Percentiles rank a stretch among this genome's conserved stretches.
These are phyloP conservation scores for Calonectria leucothoes DNA, from an alignment of 2,329 filamentous ascomycete species.

Conservation along the genomic window DNA sequence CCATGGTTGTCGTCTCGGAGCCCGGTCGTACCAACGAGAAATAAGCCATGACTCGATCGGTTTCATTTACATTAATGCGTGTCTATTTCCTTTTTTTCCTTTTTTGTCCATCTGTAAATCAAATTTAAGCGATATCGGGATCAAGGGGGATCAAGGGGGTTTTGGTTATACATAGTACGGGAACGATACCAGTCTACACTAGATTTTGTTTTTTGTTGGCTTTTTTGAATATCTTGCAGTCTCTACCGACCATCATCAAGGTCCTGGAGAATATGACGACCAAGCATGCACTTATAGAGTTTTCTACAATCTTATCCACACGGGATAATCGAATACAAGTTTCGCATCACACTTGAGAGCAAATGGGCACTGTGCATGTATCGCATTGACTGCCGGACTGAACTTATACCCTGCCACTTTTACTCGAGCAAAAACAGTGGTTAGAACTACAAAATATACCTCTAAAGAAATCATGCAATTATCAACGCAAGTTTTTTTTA, in stretches of 20 bases:
- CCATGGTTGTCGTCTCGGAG: background rate
- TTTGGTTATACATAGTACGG: background rate
- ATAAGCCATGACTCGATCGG: background rate
- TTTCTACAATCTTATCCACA: background rate
- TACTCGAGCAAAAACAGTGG: no score
- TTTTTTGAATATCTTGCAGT: background rate
- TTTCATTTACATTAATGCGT: background rate
- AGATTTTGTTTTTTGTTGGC: background rate
- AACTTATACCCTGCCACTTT: no score
- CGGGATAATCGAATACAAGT: background rate
- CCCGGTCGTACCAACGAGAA: background rate
- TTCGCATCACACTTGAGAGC: no score
- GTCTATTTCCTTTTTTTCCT: background rate
- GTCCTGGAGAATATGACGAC: background rate
- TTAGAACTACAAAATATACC: no score
- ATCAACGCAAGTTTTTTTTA: no score
- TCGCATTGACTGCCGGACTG: no score
- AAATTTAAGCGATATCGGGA: background rate
- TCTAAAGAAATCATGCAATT: no score
- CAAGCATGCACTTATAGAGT: background rate
- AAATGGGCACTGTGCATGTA: no score
- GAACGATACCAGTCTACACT: background rate
- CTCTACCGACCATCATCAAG: background rate
- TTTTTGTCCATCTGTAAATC: background rate
- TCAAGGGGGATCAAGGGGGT: background rate